Conservation (phyloP, 2,329 filamentous ascomycete genomes). For the Moelleriella libera region DNA sequence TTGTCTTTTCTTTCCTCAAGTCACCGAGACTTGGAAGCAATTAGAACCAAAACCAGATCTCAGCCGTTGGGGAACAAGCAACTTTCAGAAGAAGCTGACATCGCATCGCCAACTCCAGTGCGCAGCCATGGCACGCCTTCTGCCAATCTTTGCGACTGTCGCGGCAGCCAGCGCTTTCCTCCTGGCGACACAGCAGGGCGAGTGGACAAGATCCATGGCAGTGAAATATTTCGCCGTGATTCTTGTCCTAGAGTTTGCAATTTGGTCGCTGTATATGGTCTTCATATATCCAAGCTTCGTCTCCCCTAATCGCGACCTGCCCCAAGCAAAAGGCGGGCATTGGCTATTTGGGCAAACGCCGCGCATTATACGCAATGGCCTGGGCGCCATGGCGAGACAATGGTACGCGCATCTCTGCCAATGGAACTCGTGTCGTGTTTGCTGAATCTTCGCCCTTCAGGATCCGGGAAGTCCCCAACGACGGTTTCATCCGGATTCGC, state of each 20-base stretch:
- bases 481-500: slow-evolving; percentile 55
- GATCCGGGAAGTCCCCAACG: slow-evolving; percentile 46
- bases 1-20: too few relatives aligned
- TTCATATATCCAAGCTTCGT: background rate
- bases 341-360: background rate
- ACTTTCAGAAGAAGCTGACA: too few relatives aligned
- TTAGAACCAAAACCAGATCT: too few relatives aligned
- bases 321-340: background rate
- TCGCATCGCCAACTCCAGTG: background rate
- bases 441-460: slow-evolving; percentile 16
- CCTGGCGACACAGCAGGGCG: background rate
- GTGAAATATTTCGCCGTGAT: background rate
- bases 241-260: background rate
- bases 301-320: background rate
- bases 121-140: background rate
- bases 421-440: background rate
- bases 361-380: background rate
- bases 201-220: background rate
- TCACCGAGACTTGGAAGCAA: too few relatives aligned
- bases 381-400: background rate
- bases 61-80: too few relatives aligned
- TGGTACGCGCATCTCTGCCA: background rate
- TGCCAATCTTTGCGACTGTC: background rate
- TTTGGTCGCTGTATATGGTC: background rate
- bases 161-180: background rate